Conservation (phyloP, 768 basidiomycete species). For the Mrakia gelida region DNA sequence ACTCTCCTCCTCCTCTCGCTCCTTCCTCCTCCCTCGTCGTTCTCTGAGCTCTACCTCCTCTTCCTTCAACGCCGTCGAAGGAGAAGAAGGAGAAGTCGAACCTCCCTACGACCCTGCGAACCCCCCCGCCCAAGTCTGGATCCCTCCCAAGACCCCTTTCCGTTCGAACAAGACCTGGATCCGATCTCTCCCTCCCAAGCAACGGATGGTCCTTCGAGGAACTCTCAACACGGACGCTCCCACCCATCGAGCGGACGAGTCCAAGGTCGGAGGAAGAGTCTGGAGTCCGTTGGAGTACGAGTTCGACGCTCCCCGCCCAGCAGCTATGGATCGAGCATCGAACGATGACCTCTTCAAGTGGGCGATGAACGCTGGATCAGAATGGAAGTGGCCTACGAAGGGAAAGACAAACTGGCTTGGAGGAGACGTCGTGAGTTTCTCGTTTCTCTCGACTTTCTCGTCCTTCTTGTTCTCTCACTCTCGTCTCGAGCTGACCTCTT, state of each 20-base stretch:
- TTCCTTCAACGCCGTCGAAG: neutral
- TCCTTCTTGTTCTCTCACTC: too few species aligned
- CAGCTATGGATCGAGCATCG: neutral
- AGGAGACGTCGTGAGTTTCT: conserved; percentile 27
- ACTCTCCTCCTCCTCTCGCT: neutral
- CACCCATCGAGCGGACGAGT: neutral
- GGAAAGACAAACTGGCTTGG: conserved; percentile 27
- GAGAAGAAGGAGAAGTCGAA: too few species aligned
- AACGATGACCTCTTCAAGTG: conserved; percentile 13
- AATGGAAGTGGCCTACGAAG: conserved; percentile 25
- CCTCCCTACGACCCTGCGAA: neutral
- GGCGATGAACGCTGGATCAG: conserved; percentile 9
- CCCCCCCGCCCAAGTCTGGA: too few species aligned
- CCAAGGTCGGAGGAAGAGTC: too few species aligned
- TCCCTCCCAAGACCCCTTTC: too few species aligned
- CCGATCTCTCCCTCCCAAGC: too few species aligned
- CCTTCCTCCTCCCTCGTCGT: neutral
- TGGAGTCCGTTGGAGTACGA: neutral
- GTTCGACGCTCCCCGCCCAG: too few species aligned
- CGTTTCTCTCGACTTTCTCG: neutral
- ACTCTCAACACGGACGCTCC: too few species aligned
- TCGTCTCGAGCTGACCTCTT: too few species aligned
- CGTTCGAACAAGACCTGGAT: too few species aligned
- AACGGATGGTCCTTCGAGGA: too few species aligned
- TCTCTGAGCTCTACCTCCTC: neutral